These are phyloP conservation scores for Lentinula guzmanii DNA, from an alignment of 768 basidiomycete species.

Conservation along the genomic window DNA sequence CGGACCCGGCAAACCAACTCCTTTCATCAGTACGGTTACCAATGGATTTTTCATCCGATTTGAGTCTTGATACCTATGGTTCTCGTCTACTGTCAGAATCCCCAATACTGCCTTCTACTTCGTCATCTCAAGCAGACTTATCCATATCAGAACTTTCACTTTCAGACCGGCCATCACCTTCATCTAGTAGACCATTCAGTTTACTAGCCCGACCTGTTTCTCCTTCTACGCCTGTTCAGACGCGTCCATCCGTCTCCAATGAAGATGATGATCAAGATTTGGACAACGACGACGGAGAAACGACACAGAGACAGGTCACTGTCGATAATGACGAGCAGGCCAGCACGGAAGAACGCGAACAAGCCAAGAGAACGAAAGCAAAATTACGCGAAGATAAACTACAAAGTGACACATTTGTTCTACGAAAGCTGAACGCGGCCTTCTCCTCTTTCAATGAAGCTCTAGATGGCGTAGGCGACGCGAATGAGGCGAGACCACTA, in stretches of 20 bases:
- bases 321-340: not conserved
- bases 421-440: constrained; percentile 67
- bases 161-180: constrained; percentile 21
- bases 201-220: constrained; percentile 17
- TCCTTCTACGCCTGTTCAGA: constrained; percentile 11
- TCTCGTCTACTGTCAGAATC: constrained; percentile 46
- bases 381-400: constrained; percentile 51
- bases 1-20: not conserved
- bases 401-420: constrained; percentile 64
- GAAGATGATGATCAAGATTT: constrained; percentile 1
- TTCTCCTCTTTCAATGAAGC: constrained; percentile 68
- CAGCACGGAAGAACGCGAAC: constrained; percentile 9
- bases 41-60: constrained; percentile 28
- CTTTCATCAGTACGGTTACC: not conserved
- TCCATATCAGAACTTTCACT: constrained; percentile 54
- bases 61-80: constrained; percentile 18
- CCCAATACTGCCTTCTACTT: constrained; percentile 28
- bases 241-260: not conserved
- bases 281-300: constrained; percentile 12
- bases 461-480: constrained; percentile 53
- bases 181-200: constrained; percentile 19
- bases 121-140: constrained; percentile 42
- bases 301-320: constrained; percentile 17
- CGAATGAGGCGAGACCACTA: constrained; percentile 56
- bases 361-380: not conserved